Conservation (phyloP, 2,329 filamentous ascomycete species). For the Aspergillus viridinutans region DNA sequence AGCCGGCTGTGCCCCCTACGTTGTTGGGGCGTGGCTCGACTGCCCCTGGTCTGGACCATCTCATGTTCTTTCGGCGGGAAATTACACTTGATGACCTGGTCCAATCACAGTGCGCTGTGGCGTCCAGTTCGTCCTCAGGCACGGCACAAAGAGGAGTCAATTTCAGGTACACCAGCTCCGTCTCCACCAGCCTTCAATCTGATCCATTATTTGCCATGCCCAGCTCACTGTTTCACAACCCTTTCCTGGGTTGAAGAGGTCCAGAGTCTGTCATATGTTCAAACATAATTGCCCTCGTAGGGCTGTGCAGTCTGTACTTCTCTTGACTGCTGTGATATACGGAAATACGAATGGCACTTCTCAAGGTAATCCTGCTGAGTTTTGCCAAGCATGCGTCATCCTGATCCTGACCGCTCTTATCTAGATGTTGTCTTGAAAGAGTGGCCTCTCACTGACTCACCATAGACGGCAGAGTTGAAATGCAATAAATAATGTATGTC, state of each 20-base stretch:
- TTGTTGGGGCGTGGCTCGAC: constrained; percentile 3
- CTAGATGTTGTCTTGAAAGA: not conserved
- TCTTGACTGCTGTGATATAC: not conserved
- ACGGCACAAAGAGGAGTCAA: not conserved
- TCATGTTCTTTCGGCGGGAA: constrained; percentile 15
- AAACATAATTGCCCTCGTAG: not conserved
- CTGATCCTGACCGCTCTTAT: not conserved
- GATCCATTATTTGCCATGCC: not conserved
- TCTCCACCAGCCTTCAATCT: not conserved
- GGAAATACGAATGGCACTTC: no score
- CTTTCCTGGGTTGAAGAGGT: not conserved
- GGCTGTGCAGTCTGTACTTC: not conserved
- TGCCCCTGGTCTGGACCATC: constrained; percentile 12
- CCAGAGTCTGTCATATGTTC: not conserved
- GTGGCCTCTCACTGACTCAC: not conserved
- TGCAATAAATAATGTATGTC: not conserved
- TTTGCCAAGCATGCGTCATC: not conserved
- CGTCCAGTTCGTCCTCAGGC: constrained; percentile 8
- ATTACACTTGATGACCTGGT: constrained; percentile 7
- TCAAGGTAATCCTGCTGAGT: not conserved
- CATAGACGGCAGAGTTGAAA: not conserved
- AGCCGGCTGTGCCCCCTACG: not conserved
- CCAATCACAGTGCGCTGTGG: constrained; percentile 9
- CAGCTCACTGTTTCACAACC: not conserved
- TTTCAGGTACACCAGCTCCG: not conserved